Evolutionary conservation across 140 eudicot species (phyloP).

Genomic region (Eryngium alpinum): DNA sequence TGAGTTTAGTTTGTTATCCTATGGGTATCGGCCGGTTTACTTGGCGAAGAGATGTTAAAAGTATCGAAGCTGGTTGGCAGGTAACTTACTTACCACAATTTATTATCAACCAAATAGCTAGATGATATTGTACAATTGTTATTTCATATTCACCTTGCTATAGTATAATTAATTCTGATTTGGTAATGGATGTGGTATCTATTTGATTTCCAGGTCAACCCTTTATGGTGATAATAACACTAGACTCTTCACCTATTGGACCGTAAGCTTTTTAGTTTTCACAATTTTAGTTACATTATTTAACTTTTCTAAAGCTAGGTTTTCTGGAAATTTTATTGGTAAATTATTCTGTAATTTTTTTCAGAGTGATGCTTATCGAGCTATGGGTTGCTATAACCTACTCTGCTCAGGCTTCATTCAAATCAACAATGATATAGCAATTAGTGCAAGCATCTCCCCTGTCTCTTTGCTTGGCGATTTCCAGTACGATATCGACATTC

Average conservation of each 20-base stretch:
- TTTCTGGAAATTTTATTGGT: too few relatives aligned
- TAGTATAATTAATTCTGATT: constrained; percentile 13
- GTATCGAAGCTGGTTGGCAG: constrained; percentile 99
- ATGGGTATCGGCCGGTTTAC: constrained; percentile 88
- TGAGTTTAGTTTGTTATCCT: constrained; percentile 92
- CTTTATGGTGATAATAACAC: constrained; percentile 98
- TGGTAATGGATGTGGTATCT: constrained; percentile 19
- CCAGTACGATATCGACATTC: constrained; percentile 86
- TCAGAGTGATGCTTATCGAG: constrained; percentile 96
- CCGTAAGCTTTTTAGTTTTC: constrained; percentile 47
- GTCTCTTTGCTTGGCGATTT: constrained; percentile 67
- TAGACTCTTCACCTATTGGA: constrained; percentile 92
- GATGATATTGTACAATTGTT: too few relatives aligned
- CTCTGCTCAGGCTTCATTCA: constrained; percentile 94
- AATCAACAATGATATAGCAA: constrained; percentile 70
- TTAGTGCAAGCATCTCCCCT: constrained; percentile 98
- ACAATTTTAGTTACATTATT: neutral
- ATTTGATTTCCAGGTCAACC: constrained; percentile 67
- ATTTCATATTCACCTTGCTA: neutral
- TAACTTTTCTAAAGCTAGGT: too few relatives aligned
- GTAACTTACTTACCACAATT: constrained; percentile 28
- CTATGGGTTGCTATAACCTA: constrained; percentile 97
- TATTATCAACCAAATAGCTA: too few relatives aligned
- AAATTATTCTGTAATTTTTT: neutral
- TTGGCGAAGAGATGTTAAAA: constrained; percentile 97